Evolutionary conservation across 1,284 basidiomycete genomes (phyloP).

Genomic region (Ustilago nuda): DNA sequence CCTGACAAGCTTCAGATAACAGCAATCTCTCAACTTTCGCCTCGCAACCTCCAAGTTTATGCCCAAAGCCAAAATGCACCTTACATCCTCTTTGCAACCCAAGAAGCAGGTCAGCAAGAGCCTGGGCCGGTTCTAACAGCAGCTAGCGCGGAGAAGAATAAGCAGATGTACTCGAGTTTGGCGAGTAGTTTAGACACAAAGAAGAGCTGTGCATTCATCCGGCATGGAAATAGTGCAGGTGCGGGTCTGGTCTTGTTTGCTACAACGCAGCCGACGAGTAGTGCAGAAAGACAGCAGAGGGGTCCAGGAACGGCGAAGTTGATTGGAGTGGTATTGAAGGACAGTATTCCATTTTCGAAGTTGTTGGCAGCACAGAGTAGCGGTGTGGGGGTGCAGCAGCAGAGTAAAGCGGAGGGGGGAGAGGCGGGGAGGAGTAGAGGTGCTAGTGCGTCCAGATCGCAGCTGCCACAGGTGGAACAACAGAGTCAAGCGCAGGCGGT

Average conservation of each 20-base stretch:
- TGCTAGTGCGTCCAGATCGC: constrained; percentile 14
- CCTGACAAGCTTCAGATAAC: constrained; percentile 53
- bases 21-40: constrained; percentile 45
- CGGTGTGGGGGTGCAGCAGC: constrained; percentile 8
- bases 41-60: constrained; percentile 49
- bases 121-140: constrained; percentile 16
- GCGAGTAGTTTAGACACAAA: constrained; percentile 55
- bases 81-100: constrained; percentile 50
- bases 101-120: constrained; percentile 14
- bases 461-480: neutral
- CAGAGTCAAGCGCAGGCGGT: neutral
- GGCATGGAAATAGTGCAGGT: constrained; percentile 44
- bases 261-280: constrained; percentile 46
- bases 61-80: constrained; percentile 49
- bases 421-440: constrained; percentile 1
- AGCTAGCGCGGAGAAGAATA: constrained; percentile 52
- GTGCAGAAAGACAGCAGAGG: constrained; percentile 23
- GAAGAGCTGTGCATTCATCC: constrained; percentile 57
- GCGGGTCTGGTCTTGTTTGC: constrained; percentile 56
- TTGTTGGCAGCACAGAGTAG: constrained; percentile 34
- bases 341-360: constrained; percentile 50
- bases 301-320: constrained; percentile 30
- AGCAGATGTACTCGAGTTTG: constrained; percentile 55
- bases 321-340: constrained; percentile 55
- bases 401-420: neutral